phyloP scores from a whole-genome alignment of 2,329 filamentous ascomycete genomes.

The Xylaria arbuscula region DNA sequence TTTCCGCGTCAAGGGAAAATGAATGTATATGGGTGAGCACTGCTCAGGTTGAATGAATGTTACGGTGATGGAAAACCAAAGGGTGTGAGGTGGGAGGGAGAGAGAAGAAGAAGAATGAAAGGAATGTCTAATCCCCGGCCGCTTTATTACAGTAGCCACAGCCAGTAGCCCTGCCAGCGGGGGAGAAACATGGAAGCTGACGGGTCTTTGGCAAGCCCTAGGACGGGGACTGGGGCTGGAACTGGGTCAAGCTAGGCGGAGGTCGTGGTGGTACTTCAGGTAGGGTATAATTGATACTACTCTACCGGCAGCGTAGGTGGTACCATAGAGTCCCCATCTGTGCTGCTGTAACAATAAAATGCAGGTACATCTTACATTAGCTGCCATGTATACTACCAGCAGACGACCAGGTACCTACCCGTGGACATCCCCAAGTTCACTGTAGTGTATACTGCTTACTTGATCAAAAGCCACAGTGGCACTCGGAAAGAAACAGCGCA shows the following conservation, averaged over 20 bases:
- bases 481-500: conserved; percentile 18
- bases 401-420: neutral
- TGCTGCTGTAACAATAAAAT: conserved; percentile 5
- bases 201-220: conserved; percentile 14
- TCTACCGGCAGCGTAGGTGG: no score
- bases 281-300: neutral
- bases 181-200: neutral
- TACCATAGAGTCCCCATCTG: neutral
- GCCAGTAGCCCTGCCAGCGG: conserved; percentile 1
- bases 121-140: conserved; percentile 21
- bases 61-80: conserved; percentile 34
- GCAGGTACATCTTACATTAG: conserved; percentile 6
- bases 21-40: conserved; percentile 52
- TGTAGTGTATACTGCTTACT: neutral
- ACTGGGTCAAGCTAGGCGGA: neutral
- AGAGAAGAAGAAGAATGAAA: conserved; percentile 29
- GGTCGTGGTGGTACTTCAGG: neutral
- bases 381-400: neutral
- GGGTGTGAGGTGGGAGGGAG: conserved; percentile 30
- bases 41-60: conserved; percentile 51
- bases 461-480: conserved; percentile 25
- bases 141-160: conserved; percentile 40
- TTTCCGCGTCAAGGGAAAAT: conserved; percentile 39
- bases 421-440: no score
- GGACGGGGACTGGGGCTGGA: conserved; percentile 25